Evolutionary conservation across 1,139 yeast genomes (phyloP).

Genomic region (Saccharomyces hybrid): DNA sequence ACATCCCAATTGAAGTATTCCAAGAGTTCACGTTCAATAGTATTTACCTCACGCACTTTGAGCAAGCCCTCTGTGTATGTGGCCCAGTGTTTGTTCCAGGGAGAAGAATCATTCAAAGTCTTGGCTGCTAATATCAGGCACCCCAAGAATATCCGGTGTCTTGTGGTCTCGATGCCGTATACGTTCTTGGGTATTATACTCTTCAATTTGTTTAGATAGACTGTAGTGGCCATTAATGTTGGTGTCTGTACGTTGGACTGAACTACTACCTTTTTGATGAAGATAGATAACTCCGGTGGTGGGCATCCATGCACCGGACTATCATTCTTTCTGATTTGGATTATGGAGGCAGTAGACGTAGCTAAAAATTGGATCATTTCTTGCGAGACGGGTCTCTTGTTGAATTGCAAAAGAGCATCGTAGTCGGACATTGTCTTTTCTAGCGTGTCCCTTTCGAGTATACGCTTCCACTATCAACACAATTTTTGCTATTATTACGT

Average conservation of each 20-base stretch:
- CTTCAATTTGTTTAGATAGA: constrained; percentile 72
- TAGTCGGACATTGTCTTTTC: constrained; percentile 40
- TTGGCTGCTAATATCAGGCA: constrained; percentile 85
- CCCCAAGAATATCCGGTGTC: constrained; percentile 87
- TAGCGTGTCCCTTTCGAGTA: background rate
- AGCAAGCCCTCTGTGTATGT: constrained; percentile 80
- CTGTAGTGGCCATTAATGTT: constrained; percentile 85
- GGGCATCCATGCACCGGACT: constrained; percentile 11
- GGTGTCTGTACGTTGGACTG: constrained; percentile 92
- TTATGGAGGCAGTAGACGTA: constrained; percentile 72
- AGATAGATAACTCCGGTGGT: constrained; percentile 42
- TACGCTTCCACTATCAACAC: background rate
- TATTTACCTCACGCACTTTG: constrained; percentile 70
- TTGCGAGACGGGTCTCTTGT: constrained; percentile 66
- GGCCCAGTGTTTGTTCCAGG: constrained; percentile 94
- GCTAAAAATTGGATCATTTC: constrained; percentile 81
- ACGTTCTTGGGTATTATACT: constrained; percentile 80
- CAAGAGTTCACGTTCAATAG: constrained; percentile 83
- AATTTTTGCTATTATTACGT: background rate
- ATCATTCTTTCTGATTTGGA: constrained; percentile 42
- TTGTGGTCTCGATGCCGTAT: constrained; percentile 86
- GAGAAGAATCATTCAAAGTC: constrained; percentile 84
- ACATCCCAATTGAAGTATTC: constrained; percentile 81
- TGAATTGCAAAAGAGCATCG: constrained; percentile 64
- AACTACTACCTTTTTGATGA: constrained; percentile 64